Evolutionary conservation across 306 rosid genomes (phyloP), one percentile per base, ranked within the genome.

Genomic region (Fagus sylvatica): DNA sequence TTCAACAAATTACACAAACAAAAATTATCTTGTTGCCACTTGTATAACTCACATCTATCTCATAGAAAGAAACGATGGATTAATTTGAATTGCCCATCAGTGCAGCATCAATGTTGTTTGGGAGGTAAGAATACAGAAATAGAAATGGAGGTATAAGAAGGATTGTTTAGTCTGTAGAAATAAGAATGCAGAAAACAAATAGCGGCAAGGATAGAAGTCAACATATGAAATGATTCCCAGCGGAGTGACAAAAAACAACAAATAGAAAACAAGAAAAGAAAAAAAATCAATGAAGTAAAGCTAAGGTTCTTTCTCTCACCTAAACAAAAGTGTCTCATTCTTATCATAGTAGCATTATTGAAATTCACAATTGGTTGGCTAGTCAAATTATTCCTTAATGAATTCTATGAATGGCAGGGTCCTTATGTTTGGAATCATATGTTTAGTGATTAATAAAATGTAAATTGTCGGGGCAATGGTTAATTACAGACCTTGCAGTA

Each of bases 371-470:
- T 16, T 4, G 39, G 78, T 74, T 75, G 73, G 83, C 65, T 37
- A 73, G 86, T 74, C 89, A 85, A 79, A 81, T 81, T 82, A 84
- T 79, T 77, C 84, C 33, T 53, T 49, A 0, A 69, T 48, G 82
- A 82, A 77, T 68, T 81, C 71, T 71, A 19, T 55, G 40, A 34
- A 12, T 76, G 59, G 90, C 78, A 87, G 92, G 88, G 82, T 78
- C 77, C 77, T 84, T 69, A 33, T 81, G 90, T 83, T 84, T 72
- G 68, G 39, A 34, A 10, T 68, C 64, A n/a, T 53, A 72, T n/a
- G 37, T 15, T 65, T 37, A 17, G 49, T 17, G 48, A 36, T 39
- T 65, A 17, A 37, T 65, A 17, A 17, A 65, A 65, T 46, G 22
- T 7, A 16, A 36, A 16, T 36, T 37, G 70, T n/a, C 11, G 28